Evolutionary conservation across 306 rosid genomes (phyloP).

Genomic region (Glycine tomentella): DNA sequence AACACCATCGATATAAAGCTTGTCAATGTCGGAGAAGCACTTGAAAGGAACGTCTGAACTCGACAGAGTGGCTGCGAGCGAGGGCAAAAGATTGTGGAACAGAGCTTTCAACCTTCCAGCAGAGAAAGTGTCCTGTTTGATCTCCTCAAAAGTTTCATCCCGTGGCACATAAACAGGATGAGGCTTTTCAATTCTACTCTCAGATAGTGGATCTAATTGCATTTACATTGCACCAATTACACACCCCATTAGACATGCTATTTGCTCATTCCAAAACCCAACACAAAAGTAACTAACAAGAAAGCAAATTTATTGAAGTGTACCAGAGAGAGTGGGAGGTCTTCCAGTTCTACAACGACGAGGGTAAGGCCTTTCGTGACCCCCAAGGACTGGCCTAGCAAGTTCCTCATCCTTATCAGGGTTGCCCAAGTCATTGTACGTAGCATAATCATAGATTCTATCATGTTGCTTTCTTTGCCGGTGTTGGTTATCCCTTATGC

Average conservation of each 20-base stretch:
- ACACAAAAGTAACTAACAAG: not conserved
- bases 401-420: conserved; percentile 78
- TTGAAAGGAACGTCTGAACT: conserved; percentile 83
- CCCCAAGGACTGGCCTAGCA: conserved; percentile 76
- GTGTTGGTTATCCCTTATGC: conserved; percentile 71
- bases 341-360: conserved; percentile 94
- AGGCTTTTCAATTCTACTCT: conserved; percentile 94
- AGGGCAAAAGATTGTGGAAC: conserved; percentile 90
- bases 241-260: conserved; percentile 23
- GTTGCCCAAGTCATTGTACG: conserved; percentile 88
- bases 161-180: conserved; percentile 96
- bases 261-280: not conserved
- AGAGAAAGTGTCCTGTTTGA: conserved; percentile 81
- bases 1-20: conserved; percentile 82
- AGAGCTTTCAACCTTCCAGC: conserved; percentile 91
- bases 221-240: not conserved
- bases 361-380: conserved; percentile 79
- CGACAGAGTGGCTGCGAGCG: conserved; percentile 76
- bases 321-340: conserved; percentile 70
- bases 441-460: conserved; percentile 85
- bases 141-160: conserved; percentile 93
- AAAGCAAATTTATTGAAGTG: not conserved
- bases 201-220: conserved; percentile 69
- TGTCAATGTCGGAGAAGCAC: conserved; percentile 88
- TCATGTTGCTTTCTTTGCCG: conserved; percentile 71